These are phyloP conservation scores for Phycomyces nitens DNA, from an alignment of 192 early-diverging fungal genomes.

Conservation along the genomic window DNA sequence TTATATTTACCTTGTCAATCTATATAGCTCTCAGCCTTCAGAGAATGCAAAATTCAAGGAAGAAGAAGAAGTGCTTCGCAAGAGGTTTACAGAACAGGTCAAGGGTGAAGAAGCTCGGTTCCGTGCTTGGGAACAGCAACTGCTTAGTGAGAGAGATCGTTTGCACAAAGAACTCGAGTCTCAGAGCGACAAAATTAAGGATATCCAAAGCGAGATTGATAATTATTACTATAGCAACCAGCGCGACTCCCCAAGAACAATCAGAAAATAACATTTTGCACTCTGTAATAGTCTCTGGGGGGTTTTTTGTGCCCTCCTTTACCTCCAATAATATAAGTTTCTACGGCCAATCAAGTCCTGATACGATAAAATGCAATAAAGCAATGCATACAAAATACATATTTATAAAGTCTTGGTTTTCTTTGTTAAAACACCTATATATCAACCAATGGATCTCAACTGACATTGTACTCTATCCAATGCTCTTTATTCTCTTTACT, in stretches of 20 bases:
- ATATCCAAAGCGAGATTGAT: constrained; percentile 79
- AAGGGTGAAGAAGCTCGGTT: constrained; percentile 93
- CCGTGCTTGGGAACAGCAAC: constrained; percentile 93
- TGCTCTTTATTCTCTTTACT: background rate
- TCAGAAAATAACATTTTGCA: constrained; percentile 16
- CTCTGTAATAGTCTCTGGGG: background rate
- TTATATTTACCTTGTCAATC: no score
- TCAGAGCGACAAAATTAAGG: constrained; percentile 88
- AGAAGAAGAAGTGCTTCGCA: constrained; percentile 92
- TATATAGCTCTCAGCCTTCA: constrained; percentile 13
- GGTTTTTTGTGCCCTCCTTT: no score
- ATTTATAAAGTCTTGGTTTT: no score
- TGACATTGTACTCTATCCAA: background rate
- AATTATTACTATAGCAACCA: constrained; percentile 18
- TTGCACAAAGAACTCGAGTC: constrained; percentile 96
- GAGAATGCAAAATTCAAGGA: constrained; percentile 95
- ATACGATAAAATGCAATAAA: no score
- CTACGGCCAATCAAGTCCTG: no score
- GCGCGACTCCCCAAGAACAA: constrained; percentile 36
- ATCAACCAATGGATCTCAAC: no score
- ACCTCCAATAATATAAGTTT: no score
- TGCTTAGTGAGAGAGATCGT: constrained; percentile 89
- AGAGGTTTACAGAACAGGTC: constrained; percentile 96
- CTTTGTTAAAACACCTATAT: no score
- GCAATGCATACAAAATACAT: no score